These are phyloP conservation scores for Diaporthe capsici DNA, from an alignment of 2,329 filamentous ascomycete species.

Conservation along the genomic window DNA sequence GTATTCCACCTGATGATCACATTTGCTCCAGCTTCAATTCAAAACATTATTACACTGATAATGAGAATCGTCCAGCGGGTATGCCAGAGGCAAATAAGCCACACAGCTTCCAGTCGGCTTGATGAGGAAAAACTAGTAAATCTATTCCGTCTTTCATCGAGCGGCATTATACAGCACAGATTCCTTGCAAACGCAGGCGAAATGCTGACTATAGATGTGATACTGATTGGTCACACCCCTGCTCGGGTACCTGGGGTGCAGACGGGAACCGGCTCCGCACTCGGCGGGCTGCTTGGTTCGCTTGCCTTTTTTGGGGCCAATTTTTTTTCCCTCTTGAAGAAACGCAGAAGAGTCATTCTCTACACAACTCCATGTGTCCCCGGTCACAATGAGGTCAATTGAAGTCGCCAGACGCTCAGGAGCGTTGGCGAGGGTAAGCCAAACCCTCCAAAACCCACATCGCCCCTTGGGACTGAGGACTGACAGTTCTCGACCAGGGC, in stretches of 20 bases:
- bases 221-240: slow-evolving; percentile 38
- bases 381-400: slow-evolving; percentile 62
- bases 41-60: neutral
- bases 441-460: neutral
- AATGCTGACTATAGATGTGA: slow-evolving; percentile 19
- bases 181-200: neutral
- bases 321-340: slow-evolving; percentile 28
- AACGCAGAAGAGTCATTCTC: slow-evolving; percentile 34
- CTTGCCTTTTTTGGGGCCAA: slow-evolving; percentile 33
- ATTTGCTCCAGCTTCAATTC: neutral
- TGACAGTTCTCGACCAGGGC: slow-evolving; percentile 49
- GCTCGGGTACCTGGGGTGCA: slow-evolving; percentile 15
- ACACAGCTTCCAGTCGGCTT: too few species aligned
- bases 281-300: slow-evolving; percentile 37
- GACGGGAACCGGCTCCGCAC: slow-evolving; percentile 37
- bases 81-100: neutral
- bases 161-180: too few species aligned
- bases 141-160: too few species aligned
- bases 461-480: slow-evolving; percentile 15
- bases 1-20: neutral
- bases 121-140: too few species aligned
- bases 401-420: slow-evolving; percentile 64
- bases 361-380: slow-evolving; percentile 26
- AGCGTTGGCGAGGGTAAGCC: slow-evolving; percentile 61
- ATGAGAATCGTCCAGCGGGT: neutral